Base-by-base conservation (phyloP, 257 asterid genomes). In the Cordia subcordata region DNA sequence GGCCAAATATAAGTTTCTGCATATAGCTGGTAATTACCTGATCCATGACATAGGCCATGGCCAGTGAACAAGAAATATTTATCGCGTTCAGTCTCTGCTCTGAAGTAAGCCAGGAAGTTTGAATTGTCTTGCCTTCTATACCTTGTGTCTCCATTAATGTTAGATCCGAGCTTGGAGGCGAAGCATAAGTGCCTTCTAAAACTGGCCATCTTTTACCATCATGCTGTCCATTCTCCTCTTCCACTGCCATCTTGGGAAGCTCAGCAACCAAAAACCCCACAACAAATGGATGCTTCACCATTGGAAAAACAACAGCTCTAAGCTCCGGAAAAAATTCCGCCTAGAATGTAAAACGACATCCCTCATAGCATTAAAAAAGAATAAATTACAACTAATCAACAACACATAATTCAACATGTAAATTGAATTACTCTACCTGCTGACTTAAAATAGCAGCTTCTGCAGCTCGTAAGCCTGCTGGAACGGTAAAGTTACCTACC, bases 191-290 rank as follows among this genome's bases (percentile, higher is more conserved):
- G 59, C 74, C 78, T 55, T 74, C 79, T 38, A 80, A 62, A 60
- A 60, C 59, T 27, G 85, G 63, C 70, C 44, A 37, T 49, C 72
- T 81, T 67, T 72, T 60, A 21, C 61, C 68, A 70, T 69, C 79
- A 66, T 57, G 63, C 70, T 70, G 61, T 65, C 75, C 85, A 68
- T 68, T 77, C 49, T 76, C 63, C 22, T 11, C 67, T 53, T 47
- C 82, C 22, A 71, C 33, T 66, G 71, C 56, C 76, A 64, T 61
- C 46, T 62, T 77, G 49, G 93, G 95, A 68, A 84, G 69, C 81
- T 92, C 98, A 23, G 94, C 98, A 53, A 92, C 98, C 69, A 92
- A 75, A 82, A 92, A 88, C 47, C 98, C 96, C 76, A 92, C 95
- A 22, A 92, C 78, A 74, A 92, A 92, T 53, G 98, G 98, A 79